Conservation (phyloP, 768 basidiomycete species). For the Rhizopogon vesiculosus region DNA sequence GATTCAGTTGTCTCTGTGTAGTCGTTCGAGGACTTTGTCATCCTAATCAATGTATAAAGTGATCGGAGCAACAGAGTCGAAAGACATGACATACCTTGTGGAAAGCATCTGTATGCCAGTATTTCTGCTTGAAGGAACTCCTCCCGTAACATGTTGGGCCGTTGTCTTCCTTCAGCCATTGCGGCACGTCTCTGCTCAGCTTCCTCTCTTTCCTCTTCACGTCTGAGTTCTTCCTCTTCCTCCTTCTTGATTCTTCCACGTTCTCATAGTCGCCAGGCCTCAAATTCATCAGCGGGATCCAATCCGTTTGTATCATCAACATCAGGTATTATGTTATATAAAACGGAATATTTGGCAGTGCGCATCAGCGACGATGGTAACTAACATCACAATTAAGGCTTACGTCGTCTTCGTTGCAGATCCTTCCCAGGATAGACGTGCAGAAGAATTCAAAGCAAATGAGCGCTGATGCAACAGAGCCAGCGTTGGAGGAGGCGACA, state of each 20-base stretch:
- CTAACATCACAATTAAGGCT: too few species aligned
- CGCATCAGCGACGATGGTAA: too few species aligned
- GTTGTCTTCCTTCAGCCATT: conserved; percentile 88
- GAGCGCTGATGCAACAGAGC: too few species aligned
- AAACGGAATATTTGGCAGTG: too few species aligned
- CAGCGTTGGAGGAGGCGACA: too few species aligned
- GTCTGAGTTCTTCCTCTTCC: conserved; percentile 78
- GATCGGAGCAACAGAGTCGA: conserved; percentile 2
- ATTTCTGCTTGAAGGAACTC: conserved; percentile 97
- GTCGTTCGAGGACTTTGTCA: conserved; percentile 78
- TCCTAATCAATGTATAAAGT: conserved; percentile 48
- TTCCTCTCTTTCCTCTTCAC: conserved; percentile 86
- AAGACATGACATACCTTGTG: conserved; percentile 63
- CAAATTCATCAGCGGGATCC: conserved; percentile 87
- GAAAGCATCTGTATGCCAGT: conserved; percentile 99
- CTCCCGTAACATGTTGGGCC: conserved; percentile 73
- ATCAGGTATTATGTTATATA: conserved; percentile 68
- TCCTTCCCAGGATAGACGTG: too few species aligned
- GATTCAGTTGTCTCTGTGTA: conserved; percentile 88
- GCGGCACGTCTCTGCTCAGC: conserved; percentile 84
- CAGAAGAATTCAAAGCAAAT: too few species aligned
- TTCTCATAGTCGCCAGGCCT: conserved; percentile 94
- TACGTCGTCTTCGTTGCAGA: too few species aligned
- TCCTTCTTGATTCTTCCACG: conserved; percentile 94
- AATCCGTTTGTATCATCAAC: conserved; percentile 94